Evolutionary conservation across 768 basidiomycete genomes (phyloP), one percentile per base, ranked within the genome.

Genomic region (Trametopsis cervina): DNA sequence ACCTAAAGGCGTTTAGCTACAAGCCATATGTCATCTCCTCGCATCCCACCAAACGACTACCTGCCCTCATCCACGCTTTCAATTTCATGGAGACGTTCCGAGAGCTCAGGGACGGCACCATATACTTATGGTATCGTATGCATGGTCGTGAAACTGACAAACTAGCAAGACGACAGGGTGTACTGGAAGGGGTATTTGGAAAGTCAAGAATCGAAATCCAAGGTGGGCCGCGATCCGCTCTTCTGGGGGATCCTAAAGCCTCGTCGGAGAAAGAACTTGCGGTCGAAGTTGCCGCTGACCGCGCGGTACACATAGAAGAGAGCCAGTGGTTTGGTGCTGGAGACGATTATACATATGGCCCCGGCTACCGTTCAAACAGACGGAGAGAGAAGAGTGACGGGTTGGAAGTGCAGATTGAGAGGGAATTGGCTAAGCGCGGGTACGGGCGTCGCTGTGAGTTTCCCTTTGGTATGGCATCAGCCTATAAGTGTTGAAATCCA

Each of bases 1-100:
- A 90, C 62, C 69, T 90, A 61, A 69, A 71, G 40, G 84, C 85
- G 4, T 90, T 87, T 65, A 74, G 77, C 12, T 88, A 87, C 64
- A 76, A 74, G 54, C 74, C 76, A 1, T 88, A 88, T 62, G 63
- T 65, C 6, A 47, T 42, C 1, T 62, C 64, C 22, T 47, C 64
- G 0, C 50, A 60, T 27, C 65, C 64, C 20, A 85, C 81, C 4
- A 67, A 77, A n/a, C 76, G 77, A 22, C 63, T 76, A 56, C 72
- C 69, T 17, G 75, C 85, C 3, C 70, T 87, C 17, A 66, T 68
- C 0, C 79, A 87, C 57, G 83, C 77, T 4, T 69, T 89, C 62
- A 78, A 85, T 60, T 83, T 83, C 57, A 71, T 78, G 10, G 86
- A 89, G 59, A 82, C 83, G 0, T 74, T 78, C 39, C 67, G 73